Percentiles rank a stretch among this genome's conserved stretches.
Evolutionary conservation across 306 rosid species (phyloP).

Genomic region (Casuarina glauca): DNA sequence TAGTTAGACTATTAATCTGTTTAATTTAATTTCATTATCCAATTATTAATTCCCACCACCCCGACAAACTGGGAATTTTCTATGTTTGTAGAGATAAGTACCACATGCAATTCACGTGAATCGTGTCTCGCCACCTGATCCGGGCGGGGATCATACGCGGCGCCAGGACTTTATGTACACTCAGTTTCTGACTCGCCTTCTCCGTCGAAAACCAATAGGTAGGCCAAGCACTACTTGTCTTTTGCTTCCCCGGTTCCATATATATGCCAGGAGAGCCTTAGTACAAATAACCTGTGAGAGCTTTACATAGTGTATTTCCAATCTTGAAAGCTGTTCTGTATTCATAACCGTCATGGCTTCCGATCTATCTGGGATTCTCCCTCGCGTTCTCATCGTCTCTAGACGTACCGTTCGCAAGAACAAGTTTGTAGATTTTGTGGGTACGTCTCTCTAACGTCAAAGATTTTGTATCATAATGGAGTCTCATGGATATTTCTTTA

Average conservation of each 20-base stretch:
- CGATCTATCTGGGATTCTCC: constrained; percentile 78
- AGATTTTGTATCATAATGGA: not conserved
- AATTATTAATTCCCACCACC: no score
- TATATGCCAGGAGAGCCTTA: not conserved
- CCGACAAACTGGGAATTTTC: no score
- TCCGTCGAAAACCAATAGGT: no score
- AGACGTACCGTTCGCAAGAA: constrained; percentile 89
- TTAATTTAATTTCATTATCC: no score
- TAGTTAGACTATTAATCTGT: no score
- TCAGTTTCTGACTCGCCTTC: not conserved
- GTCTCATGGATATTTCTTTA: no score
- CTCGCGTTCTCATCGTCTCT: constrained; percentile 95
- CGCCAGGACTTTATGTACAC: constrained; percentile 6
- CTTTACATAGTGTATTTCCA: constrained; percentile 3
- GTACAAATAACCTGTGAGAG: not conserved
- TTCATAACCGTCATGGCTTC: constrained; percentile 40
- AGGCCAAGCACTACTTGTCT: not conserved
- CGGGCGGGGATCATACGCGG: constrained; percentile 16
- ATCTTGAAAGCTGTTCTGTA: not conserved
- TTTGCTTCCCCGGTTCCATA: constrained; percentile 1
- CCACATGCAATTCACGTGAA: not conserved
- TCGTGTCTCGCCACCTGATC: not conserved
- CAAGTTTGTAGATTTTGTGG: constrained; percentile 96
- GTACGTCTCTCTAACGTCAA: constrained; percentile 32
- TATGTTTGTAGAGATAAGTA: no score